A percentile compares a stretch with the other conserved stretches of the same genome.
Conservation (phyloP, 768 basidiomycete species). For the Naganishia randhawae region DNA sequence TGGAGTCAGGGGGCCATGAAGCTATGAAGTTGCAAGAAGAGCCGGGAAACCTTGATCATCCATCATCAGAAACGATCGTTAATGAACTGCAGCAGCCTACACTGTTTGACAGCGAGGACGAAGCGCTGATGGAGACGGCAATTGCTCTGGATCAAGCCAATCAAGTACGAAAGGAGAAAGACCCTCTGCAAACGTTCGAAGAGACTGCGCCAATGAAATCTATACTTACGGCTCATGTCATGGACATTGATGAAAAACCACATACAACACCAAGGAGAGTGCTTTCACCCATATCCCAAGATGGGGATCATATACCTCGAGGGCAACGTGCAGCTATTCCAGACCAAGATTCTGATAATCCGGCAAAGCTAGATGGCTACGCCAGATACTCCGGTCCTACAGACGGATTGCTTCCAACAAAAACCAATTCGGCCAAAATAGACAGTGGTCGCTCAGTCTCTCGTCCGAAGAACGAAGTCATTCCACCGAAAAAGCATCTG, state of each 20-base stretch:
- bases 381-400: background rate
- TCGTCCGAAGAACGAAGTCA: background rate
- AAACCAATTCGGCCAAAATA: no score
- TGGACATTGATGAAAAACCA: background rate
- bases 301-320: background rate
- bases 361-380: background rate
- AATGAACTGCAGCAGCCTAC: background rate
- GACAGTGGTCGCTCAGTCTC: no score
- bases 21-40: slow-evolving; percentile 70
- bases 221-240: background rate
- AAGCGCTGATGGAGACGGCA: slow-evolving; percentile 3
- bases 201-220: background rate
- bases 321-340: background rate
- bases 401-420: background rate
- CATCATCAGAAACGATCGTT: background rate
- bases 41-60: background rate
- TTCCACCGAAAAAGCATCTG: background rate
- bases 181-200: background rate
- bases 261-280: background rate
- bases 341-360: background rate
- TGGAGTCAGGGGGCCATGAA: slow-evolving; percentile 31
- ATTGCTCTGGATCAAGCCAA: slow-evolving; percentile 1
- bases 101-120: background rate
- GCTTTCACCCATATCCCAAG: background rate
- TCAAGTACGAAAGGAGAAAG: no score